phyloP scores from a whole-genome alignment of 139 green algal species.

The Chlorella sp. region DNA sequence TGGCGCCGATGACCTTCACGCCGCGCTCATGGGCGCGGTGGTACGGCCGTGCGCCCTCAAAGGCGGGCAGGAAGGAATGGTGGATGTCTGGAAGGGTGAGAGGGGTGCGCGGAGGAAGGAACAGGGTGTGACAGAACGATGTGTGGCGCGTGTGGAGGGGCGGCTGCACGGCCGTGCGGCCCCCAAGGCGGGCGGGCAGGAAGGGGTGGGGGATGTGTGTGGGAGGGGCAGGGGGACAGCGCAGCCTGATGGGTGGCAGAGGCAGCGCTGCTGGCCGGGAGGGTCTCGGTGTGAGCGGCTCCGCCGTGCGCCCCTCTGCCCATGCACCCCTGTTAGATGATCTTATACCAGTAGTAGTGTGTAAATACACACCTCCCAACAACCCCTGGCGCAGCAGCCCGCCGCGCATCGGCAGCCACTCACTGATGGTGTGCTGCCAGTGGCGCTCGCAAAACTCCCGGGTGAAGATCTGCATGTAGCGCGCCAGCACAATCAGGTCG shows the following conservation, averaged over 20 bases:
- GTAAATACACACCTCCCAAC: background rate
- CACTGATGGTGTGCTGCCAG: constrained; percentile 77
- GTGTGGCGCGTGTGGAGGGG: too few relatives aligned
- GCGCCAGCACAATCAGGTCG: constrained; percentile 77
- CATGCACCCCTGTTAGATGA: too few relatives aligned
- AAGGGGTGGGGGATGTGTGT: background rate
- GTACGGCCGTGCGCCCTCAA: constrained; percentile 69
- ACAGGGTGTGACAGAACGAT: too few relatives aligned
- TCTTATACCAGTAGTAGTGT: background rate
- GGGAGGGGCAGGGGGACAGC: too few relatives aligned
- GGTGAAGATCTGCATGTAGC: constrained; percentile 77
- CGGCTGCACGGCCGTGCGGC: too few relatives aligned
- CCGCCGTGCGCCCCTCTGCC: too few relatives aligned
- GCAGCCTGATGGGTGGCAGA: too few relatives aligned
- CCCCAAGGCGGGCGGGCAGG: background rate
- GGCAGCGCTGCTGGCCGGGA: too few relatives aligned
- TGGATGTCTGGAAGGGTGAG: constrained; percentile 66
- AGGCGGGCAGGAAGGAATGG: constrained; percentile 86
- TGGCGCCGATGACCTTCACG: constrained; percentile 89
- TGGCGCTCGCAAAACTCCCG: constrained; percentile 70
- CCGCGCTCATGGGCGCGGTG: constrained; percentile 69
- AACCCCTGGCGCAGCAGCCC: too few relatives aligned
- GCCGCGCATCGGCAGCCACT: background rate
- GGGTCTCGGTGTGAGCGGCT: too few relatives aligned
- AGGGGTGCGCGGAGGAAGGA: too few relatives aligned